Evolutionary conservation across 441 rosid species (phyloP), one percentile per base, ranked within the genome.

Genomic region (Viola pubescens): DNA sequence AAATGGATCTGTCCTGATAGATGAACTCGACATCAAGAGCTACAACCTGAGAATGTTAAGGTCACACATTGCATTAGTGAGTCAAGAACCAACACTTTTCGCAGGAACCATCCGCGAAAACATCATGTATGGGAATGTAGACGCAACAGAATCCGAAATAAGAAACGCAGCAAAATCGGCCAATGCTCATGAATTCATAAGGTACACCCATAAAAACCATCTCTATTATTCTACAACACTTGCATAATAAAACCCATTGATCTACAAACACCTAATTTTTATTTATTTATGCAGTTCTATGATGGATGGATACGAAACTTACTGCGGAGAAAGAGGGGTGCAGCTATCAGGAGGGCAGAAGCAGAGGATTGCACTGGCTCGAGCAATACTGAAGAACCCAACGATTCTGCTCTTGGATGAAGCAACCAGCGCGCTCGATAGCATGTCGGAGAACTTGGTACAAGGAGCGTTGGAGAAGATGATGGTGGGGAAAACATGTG

Each of bases 281-380:
- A 45, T 3, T 16, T 56, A 19, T 2, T 13, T n/a, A 48, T 60
- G 54, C 72, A 78, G 87, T 61, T 76, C 81, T 58, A 77, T 82
- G 82, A 75, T 75, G 59, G 84, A 77, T 43, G 87, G 84, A 2
- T 79, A 79, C 2, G 79, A 71, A 43, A 79, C 87, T 4, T 61
- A 67, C 66, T 79, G 84, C 44, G 87, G 84, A 48, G 87, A 79
- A 66, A 66, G 83, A 66, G 86, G 83, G 43, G 76, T 77, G 34
- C 86, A 79, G 68, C 78, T 82, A 40, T 79, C 84, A 3, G 87
- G 83, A 52, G 87, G 87, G 6, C 87, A 82, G 61, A 79, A 79
- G 54, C 87, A 75, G 56, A 72, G 81, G 71, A 71, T 79, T 6
- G 84, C 87, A 10, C 66, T 79, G 0, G 82, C 87, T 7, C 72